A percentile compares a stretch with the other conserved stretches of the same genome.
These are phyloP conservation scores for Amylocarpus encephaloides DNA, from an alignment of 2,329 filamentous ascomycete species.

Conservation along the genomic window DNA sequence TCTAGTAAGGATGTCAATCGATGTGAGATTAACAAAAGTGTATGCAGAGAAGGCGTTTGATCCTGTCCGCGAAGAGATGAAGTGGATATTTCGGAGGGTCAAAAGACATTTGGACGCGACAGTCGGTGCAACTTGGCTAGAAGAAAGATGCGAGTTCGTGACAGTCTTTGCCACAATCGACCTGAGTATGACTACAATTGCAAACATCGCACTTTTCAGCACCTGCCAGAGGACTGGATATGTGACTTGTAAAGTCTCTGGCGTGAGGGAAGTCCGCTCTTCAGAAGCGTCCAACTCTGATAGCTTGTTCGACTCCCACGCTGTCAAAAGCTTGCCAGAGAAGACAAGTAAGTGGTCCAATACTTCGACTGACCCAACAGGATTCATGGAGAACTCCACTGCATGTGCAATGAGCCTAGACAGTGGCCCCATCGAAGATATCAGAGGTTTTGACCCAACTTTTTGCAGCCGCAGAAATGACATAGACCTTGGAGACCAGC, in stretches of 20 bases:
- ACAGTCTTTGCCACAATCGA: constrained; percentile 53
- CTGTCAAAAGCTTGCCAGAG: constrained; percentile 42
- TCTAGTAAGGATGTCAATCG: constrained; percentile 60
- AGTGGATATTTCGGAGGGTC: constrained; percentile 60
- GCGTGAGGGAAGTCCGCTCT: constrained; percentile 50
- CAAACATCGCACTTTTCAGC: constrained; percentile 58
- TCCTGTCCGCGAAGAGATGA: constrained; percentile 60
- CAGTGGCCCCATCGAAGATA: constrained; percentile 55
- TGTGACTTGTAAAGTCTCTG: constrained; percentile 51
- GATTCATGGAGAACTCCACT: constrained; percentile 48
- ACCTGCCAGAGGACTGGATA: constrained; percentile 59
- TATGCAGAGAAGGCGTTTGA: constrained; percentile 62
- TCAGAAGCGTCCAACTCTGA: constrained; percentile 59
- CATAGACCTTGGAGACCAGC: constrained; percentile 50
- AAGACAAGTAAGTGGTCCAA: constrained; percentile 49
- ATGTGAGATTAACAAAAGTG: constrained; percentile 61
- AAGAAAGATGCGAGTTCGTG: constrained; percentile 48
- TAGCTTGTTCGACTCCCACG: constrained; percentile 64
- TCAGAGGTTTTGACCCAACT: constrained; percentile 50
- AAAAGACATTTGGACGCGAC: constrained; percentile 57
- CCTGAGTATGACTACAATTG: constrained; percentile 54
- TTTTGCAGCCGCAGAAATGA: constrained; percentile 51
- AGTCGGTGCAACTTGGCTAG: constrained; percentile 43
- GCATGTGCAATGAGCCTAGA: constrained; percentile 57
- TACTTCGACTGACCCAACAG: constrained; percentile 35